A percentile compares a stretch with the other conserved stretches of the same genome.
Conservation (phyloP, 1,139 yeast species). For the Yamadazyma dendronema region DNA sequence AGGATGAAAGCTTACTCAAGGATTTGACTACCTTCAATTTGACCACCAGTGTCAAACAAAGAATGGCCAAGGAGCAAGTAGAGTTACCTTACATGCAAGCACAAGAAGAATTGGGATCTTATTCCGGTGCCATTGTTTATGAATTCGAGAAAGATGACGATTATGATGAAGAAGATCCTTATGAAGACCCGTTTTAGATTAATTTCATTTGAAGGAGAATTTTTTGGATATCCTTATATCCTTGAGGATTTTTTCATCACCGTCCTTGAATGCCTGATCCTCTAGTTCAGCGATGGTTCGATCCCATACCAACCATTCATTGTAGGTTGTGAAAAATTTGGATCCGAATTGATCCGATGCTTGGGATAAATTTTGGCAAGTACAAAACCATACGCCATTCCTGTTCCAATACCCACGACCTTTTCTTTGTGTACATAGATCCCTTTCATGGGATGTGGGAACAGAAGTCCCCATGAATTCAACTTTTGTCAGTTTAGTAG, state of each 20-base stretch:
- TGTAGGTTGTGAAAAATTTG: conserved; percentile 15
- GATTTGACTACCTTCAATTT: conserved; percentile 86
- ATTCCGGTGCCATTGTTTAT: conserved; percentile 86
- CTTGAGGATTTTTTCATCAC: conserved; percentile 6
- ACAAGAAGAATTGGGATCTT: conserved; percentile 69
- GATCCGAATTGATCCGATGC: conserved; percentile 17
- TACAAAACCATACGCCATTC: conserved; percentile 34
- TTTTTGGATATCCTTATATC: conserved; percentile 3
- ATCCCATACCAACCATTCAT: conserved; percentile 21
- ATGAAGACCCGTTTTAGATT: conserved; percentile 81
- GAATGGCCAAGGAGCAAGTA: conserved; percentile 75
- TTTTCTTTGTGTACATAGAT: conserved; percentile 21
- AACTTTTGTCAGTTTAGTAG: conserved; percentile 12
- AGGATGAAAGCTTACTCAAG: conserved; percentile 51
- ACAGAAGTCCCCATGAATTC: conserved; percentile 29
- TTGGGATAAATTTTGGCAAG: conserved; percentile 13
- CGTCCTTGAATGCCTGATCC: conserved; percentile 11
- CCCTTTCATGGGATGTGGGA: conserved; percentile 32
- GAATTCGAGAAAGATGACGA: conserved; percentile 85
- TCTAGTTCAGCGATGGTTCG: conserved; percentile 9
- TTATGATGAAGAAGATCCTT: conserved; percentile 96
- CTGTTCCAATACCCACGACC: conserved; percentile 32
- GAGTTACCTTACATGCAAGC: conserved; percentile 89
- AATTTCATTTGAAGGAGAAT: neutral
- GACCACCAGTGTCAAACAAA: conserved; percentile 71